Evolutionary conservation across 2,329 filamentous ascomycete genomes (phyloP).

Genomic region (Fusarium sp.): DNA sequence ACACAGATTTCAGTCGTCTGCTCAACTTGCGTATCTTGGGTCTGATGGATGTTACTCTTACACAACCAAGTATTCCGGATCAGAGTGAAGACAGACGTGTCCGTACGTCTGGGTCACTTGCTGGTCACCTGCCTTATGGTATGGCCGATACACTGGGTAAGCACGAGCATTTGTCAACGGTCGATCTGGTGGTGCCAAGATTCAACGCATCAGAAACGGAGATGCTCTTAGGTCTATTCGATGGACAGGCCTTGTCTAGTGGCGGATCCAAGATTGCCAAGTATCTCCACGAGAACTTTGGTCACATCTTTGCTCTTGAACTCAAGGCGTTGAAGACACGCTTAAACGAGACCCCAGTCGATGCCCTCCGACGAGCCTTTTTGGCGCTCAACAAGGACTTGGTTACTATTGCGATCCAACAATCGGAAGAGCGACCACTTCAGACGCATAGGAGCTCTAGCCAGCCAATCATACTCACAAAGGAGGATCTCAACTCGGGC

Average conservation of each 20-base stretch:
- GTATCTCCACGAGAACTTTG: conserved; percentile 96
- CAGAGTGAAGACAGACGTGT: conserved; percentile 95
- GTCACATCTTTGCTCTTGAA: conserved; percentile 84
- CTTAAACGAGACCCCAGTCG: conserved; percentile 79
- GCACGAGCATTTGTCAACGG: conserved; percentile 93
- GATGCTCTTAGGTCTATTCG: conserved; percentile 93
- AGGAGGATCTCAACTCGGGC: conserved; percentile 90
- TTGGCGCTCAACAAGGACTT: conserved; percentile 93
- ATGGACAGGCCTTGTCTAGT: conserved; percentile 88
- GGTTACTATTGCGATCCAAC: conserved; percentile 83
- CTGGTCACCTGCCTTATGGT: conserved; percentile 91
- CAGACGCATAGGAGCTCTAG: conserved; percentile 77
- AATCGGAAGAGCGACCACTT: conserved; percentile 78
- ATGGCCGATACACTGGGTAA: conserved; percentile 96
- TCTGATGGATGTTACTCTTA: conserved; percentile 97
- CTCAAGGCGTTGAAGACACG: conserved; percentile 77
- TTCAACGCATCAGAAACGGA: conserved; percentile 92
- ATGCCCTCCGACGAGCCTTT: conserved; percentile 89
- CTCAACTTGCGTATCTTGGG: conserved; percentile 88
- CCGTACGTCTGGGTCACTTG: conserved; percentile 93
- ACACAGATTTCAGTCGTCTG: conserved; percentile 89
- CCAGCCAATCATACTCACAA: conserved; percentile 81
- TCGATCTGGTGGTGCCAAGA: conserved; percentile 93
- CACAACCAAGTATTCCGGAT: conserved; percentile 91
- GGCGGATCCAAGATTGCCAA: conserved; percentile 97